Percentiles rank a stretch among this genome's conserved stretches.
phyloP scores from a whole-genome alignment of 2,329 filamentous ascomycete genomes.

The Dactylellina haptotyla region DNA sequence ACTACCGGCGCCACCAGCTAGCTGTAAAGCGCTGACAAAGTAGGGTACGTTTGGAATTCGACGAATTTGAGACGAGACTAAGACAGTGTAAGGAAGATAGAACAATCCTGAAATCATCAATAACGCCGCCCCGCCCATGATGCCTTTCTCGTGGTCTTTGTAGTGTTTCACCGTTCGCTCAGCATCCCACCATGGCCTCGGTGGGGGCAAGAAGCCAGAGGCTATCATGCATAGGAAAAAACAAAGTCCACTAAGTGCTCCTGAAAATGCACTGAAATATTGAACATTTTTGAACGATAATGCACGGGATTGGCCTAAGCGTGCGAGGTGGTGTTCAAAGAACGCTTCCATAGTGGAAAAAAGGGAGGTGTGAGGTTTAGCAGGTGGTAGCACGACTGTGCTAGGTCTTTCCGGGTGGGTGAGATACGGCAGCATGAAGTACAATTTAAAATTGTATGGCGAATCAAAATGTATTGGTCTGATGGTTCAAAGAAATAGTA shows the following conservation, averaged over 20 bases:
- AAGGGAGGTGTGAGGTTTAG: too few relatives aligned
- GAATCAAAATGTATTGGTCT: too few relatives aligned
- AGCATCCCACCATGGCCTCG: slow-evolving; percentile 53
- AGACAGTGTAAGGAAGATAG: slow-evolving; percentile 55
- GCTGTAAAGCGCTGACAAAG: slow-evolving; percentile 48
- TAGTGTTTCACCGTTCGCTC: slow-evolving; percentile 55
- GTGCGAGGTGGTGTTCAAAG: too few relatives aligned
- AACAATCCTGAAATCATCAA: slow-evolving; percentile 54
- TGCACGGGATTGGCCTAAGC: background rate
- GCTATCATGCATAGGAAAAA: background rate
- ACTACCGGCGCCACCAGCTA: slow-evolving; percentile 53
- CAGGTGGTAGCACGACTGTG: too few relatives aligned
- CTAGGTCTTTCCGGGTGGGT: too few relatives aligned
- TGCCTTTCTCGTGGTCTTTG: slow-evolving; percentile 51
- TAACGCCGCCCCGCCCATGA: slow-evolving; percentile 38
- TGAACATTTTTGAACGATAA: background rate
- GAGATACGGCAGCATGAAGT: too few relatives aligned
- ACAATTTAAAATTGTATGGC: too few relatives aligned
- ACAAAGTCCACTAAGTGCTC: background rate
- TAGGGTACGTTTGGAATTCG: slow-evolving; percentile 55
- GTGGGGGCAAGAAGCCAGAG: background rate
- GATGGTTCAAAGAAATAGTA: too few relatives aligned
- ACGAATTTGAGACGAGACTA: slow-evolving; percentile 57
- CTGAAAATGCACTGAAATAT: background rate
- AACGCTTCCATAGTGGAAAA: too few relatives aligned